Evolutionary conservation across 2,329 filamentous ascomycete species (phyloP).

Genomic region (Akanthomyces muscarius): DNA sequence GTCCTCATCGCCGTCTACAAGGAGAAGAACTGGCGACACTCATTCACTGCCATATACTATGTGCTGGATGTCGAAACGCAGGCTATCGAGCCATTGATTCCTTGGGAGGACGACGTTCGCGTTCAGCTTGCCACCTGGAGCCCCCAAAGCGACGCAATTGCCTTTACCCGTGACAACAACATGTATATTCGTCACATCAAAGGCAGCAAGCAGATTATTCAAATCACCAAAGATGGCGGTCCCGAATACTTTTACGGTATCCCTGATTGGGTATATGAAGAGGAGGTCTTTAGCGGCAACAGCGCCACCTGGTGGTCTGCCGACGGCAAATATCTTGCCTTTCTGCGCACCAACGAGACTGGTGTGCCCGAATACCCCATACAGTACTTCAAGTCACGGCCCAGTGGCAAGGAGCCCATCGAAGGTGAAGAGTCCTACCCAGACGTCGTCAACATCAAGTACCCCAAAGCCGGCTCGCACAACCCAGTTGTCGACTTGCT

Average conservation of each 20-base stretch:
- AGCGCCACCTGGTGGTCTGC: slow-evolving; percentile 94
- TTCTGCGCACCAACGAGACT: slow-evolving; percentile 90
- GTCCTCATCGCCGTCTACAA: slow-evolving; percentile 74
- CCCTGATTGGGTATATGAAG: slow-evolving; percentile 95
- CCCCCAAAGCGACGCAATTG: slow-evolving; percentile 77
- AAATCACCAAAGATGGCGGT: slow-evolving; percentile 84
- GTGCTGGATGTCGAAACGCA: slow-evolving; percentile 86
- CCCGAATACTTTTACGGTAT: slow-evolving; percentile 89
- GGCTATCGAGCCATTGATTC: slow-evolving; percentile 71
- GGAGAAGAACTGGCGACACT: slow-evolving; percentile 83
- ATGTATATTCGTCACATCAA: slow-evolving; percentile 68
- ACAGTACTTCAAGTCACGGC: slow-evolving; percentile 86
- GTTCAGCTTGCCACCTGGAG: slow-evolving; percentile 89
- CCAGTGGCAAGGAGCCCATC: slow-evolving; percentile 66
- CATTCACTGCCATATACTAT: slow-evolving; percentile 82
- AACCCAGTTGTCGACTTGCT: slow-evolving; percentile 86
- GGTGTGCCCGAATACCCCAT: slow-evolving; percentile 87
- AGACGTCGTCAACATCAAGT: slow-evolving; percentile 88
- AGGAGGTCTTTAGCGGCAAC: slow-evolving; percentile 62
- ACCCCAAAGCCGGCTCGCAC: slow-evolving; percentile 90
- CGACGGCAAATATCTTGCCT: slow-evolving; percentile 85
- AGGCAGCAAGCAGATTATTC: slow-evolving; percentile 53
- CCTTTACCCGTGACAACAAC: slow-evolving; percentile 91
- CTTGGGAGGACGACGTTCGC: slow-evolving; percentile 56
- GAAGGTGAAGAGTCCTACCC: slow-evolving; percentile 81